These are phyloP conservation scores for Glaciozyma antarctica DNA, from an alignment of 768 basidiomycete genomes.

Conservation along the genomic window DNA sequence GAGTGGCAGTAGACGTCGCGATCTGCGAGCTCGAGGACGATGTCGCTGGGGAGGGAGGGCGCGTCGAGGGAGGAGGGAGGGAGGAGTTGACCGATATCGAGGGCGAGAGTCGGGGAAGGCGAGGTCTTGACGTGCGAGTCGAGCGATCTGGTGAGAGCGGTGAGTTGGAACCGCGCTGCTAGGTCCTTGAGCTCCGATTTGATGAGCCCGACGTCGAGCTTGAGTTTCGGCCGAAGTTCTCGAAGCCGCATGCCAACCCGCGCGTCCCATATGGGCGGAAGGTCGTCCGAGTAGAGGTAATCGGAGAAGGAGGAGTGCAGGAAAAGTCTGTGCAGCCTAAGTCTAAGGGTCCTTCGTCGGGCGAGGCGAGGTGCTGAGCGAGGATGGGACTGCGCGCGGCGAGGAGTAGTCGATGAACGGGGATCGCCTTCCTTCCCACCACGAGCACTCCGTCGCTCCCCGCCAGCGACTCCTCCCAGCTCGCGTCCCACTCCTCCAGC, in stretches of 20 bases:
- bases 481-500: slow-evolving; percentile 29
- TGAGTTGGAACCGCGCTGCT: slow-evolving; percentile 13
- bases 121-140: slow-evolving; percentile 51
- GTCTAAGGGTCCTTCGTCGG: slow-evolving; percentile 25
- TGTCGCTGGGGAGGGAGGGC: slow-evolving; percentile 45
- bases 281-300: slow-evolving; percentile 79
- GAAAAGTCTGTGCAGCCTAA: slow-evolving; percentile 58
- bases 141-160: background rate
- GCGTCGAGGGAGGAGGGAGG: slow-evolving; percentile 43
- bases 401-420: slow-evolving; percentile 60
- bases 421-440: slow-evolving; percentile 43
- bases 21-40: slow-evolving; percentile 62
- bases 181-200: slow-evolving; percentile 48
- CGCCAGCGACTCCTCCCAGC: slow-evolving; percentile 17
- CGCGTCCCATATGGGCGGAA: slow-evolving; percentile 74
- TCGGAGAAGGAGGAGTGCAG: slow-evolving; percentile 63
- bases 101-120: slow-evolving; percentile 46
- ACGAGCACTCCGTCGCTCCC: slow-evolving; percentile 59
- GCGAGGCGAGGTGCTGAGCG: slow-evolving; percentile 20
- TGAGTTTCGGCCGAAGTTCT: slow-evolving; percentile 28
- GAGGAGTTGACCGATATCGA: slow-evolving; percentile 44
- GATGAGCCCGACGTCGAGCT: slow-evolving; percentile 31
- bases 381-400: slow-evolving; percentile 52
- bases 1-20: slow-evolving; percentile 59
- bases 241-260: slow-evolving; percentile 50